Conservation (phyloP, 2,329 filamentous ascomycete species). For the Tolypocladium pustulatum region DNA sequence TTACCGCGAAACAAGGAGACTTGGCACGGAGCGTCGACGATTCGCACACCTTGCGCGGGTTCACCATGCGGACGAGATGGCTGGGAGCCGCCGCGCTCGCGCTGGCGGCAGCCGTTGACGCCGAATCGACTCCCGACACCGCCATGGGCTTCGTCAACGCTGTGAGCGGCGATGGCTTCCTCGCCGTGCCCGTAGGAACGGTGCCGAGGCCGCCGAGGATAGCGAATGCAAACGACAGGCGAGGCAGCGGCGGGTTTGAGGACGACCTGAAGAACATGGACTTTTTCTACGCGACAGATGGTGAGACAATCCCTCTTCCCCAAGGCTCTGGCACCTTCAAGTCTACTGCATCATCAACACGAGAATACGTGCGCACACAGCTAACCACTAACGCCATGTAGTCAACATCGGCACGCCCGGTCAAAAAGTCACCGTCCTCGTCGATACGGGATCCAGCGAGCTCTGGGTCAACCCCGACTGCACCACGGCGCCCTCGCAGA, state of each 20-base stretch:
- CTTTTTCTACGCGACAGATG: slow-evolving; percentile 27
- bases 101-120: slow-evolving; percentile 4
- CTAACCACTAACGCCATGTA: slow-evolving; percentile 9
- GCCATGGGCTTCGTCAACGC: slow-evolving; percentile 15
- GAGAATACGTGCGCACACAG: not conserved
- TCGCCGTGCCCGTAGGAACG: slow-evolving; percentile 24
- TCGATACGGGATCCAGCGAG: slow-evolving; percentile 43
- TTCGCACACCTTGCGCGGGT: not conserved
- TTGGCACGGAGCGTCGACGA: not conserved
- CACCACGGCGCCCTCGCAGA: slow-evolving; percentile 21
- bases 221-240: slow-evolving; percentile 8
- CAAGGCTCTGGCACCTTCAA: not conserved
- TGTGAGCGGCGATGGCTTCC: slow-evolving; percentile 22
- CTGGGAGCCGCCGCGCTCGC: slow-evolving; percentile 5
- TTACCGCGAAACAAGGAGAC: not conserved
- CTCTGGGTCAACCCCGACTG: slow-evolving; percentile 46
- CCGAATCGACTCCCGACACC: not conserved
- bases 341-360: not conserved
- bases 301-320: slow-evolving; percentile 12
- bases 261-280: slow-evolving; percentile 23
- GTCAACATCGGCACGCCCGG: slow-evolving; percentile 31
- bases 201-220: slow-evolving; percentile 12
- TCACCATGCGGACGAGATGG: slow-evolving; percentile 6
- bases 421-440: slow-evolving; percentile 33
- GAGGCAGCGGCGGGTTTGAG: slow-evolving; percentile 16